A percentile compares a stretch with the other conserved stretches of the same genome.
Conservation (phyloP, 2,329 filamentous ascomycete species). For the Tothia fuscella region DNA sequence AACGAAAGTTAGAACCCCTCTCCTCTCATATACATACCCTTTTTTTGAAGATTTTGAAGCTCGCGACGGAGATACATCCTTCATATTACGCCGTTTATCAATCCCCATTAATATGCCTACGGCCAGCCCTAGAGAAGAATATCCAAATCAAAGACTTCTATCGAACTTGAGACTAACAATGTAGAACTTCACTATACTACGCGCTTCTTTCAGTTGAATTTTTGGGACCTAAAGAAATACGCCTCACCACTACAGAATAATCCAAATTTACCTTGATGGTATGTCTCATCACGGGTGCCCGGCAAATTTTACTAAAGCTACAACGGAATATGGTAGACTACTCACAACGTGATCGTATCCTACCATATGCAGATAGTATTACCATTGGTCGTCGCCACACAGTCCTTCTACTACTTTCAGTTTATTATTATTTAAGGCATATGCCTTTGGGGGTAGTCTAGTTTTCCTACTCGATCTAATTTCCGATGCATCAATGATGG, state of each 20-base stretch:
- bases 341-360: neutral
- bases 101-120: too few species aligned
- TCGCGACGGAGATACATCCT: too few species aligned
- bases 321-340: neutral
- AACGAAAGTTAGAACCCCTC: slow-evolving; percentile 9
- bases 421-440: too few species aligned
- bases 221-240: neutral
- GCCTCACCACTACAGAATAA: neutral
- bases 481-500: too few species aligned
- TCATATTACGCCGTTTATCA: too few species aligned
- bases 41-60: too few species aligned
- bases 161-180: neutral
- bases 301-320: neutral
- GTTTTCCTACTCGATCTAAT: too few species aligned
- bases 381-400: neutral
- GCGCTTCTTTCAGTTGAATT: neutral
- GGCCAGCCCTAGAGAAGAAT: neutral
- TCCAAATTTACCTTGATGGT: neutral
- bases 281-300: neutral
- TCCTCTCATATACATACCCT: slow-evolving; percentile 9
- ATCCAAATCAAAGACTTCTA: neutral
- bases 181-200: neutral
- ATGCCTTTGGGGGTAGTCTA: too few species aligned
- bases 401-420: neutral
- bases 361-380: neutral